Base-by-base conservation (phyloP, 768 basidiomycete species). In the Termitomyces sp. region DNA sequence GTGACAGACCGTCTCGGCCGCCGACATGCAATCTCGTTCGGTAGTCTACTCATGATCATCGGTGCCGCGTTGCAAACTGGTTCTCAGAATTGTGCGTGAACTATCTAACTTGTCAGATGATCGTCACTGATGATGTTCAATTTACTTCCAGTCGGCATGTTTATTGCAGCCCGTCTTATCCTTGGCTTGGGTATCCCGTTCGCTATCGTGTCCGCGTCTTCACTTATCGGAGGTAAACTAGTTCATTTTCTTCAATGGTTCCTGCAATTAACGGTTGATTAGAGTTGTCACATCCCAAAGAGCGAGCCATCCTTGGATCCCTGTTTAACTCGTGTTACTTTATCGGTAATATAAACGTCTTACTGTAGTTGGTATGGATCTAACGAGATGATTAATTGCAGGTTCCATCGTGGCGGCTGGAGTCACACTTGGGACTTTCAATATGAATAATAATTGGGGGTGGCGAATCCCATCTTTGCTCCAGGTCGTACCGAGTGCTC, bases 391-490 rank as follows among this genome's bases (percentile, higher is more conserved):
- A 32, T 35, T 8, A 8, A 54, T 32, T 12, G 30, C 23, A 74
- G 84, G 84, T 26, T 75, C 83, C 52, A 81, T 86, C 59, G 79
- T 82, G 30, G 83, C 85, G 5, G 83, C 84, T 9, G 82, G 78
- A 2, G 75, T 81, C 1, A 89, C 86, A 0, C 80, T 87, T 38
- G 82, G 83, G 9, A 88, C 88, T 0, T 89, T 88, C 74, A 61
- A 72, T 9, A 84, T 88, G 77, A 50, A 64, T 0, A 79, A 64
- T 51, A 78, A 82, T 63, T 86, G 84, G 85, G 83, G 81, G 12
- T 88, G 87, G 87, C 77, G 86, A n/a, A 85, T 87, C 23, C 86
- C 85, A 0, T 82, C 85, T n/a, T 65, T 83, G 46, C 75, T 87
- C 5, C 87, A 88, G 67, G 63, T 81, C 36, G 66, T 77, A 0